Percentiles rank a stretch among this genome's conserved stretches.
phyloP scores from a whole-genome alignment of 805 yeast species.

The Metschnikowia shivogae region DNA sequence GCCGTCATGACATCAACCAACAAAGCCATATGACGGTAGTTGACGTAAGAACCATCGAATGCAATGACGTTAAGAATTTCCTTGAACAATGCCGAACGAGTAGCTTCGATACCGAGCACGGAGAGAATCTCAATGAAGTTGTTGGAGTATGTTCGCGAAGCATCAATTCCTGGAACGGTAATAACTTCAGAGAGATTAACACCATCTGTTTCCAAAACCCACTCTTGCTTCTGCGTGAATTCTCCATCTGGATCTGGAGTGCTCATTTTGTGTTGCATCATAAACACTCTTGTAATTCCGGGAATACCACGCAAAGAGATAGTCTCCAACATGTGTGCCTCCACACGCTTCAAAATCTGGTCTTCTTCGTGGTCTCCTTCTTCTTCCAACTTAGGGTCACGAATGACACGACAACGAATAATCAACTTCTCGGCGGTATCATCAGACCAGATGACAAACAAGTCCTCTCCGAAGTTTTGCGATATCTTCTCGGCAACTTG shows the following conservation, averaged over 20 bases:
- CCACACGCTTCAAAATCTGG: slow-evolving; percentile 90
- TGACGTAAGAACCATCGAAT: slow-evolving; percentile 98
- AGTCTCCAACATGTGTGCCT: slow-evolving; percentile 92
- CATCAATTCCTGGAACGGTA: slow-evolving; percentile 92
- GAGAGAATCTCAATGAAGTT: slow-evolving; percentile 93
- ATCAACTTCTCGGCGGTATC: slow-evolving; percentile 96
- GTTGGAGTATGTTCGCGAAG: slow-evolving; percentile 87
- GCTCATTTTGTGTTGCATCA: slow-evolving; percentile 79
- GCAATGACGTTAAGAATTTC: slow-evolving; percentile 97
- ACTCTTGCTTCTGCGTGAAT: slow-evolving; percentile 83
- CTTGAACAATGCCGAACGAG: slow-evolving; percentile 87
- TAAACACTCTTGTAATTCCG: slow-evolving; percentile 84
- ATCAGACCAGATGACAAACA: slow-evolving; percentile 98
- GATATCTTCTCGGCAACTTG: slow-evolving; percentile 96
- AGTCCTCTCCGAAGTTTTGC: slow-evolving; percentile 87
- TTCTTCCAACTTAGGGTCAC: slow-evolving; percentile 94
- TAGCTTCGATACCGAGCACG: slow-evolving; percentile 97
- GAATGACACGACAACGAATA: slow-evolving; percentile 96
- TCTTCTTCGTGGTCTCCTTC: slow-evolving; percentile 96
- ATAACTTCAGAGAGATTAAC: slow-evolving; percentile 92
- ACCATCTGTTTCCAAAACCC: slow-evolving; percentile 99
- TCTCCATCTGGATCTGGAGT: slow-evolving; percentile 80
- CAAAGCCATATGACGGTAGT: slow-evolving; percentile 96
- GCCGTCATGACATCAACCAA: slow-evolving; percentile 98
- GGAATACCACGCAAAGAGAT: slow-evolving; percentile 94